Evolutionary conservation across 2,329 filamentous ascomycete species (phyloP).

Genomic region (Ophiostoma quercus): DNA sequence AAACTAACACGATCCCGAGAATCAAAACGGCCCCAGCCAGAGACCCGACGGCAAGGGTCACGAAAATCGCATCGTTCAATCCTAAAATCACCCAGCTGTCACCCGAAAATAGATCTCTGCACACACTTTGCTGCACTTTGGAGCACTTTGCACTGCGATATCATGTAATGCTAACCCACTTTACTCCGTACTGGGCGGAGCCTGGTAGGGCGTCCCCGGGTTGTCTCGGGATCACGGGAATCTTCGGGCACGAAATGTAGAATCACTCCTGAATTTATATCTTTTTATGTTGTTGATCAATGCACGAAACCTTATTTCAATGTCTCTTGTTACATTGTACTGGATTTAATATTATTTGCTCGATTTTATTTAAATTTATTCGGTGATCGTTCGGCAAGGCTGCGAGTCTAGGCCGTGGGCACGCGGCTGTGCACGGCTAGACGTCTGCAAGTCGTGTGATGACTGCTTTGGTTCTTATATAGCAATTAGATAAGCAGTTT

Average conservation of each 20-base stretch:
- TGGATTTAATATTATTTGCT: background rate
- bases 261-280: background rate
- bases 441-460: background rate
- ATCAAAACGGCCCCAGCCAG: background rate
- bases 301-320: slow-evolving; percentile 6
- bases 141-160: background rate
- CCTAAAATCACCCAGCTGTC: background rate
- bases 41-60: background rate
- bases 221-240: slow-evolving; percentile 20
- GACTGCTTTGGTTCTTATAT: too few relatives aligned
- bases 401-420: background rate
- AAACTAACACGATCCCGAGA: background rate
- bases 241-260: slow-evolving; percentile 3
- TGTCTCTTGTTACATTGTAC: background rate
- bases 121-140: background rate
- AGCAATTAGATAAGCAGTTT: too few relatives aligned
- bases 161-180: slow-evolving; percentile 4
- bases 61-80: background rate
- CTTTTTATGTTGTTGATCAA: background rate
- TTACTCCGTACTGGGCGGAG: slow-evolving; percentile 13
- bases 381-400: slow-evolving; percentile 8
- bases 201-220: slow-evolving; percentile 16
- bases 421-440: slow-evolving; percentile 1
- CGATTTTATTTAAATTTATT: background rate
- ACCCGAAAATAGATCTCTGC: background rate